Conservation (phyloP, 495 filamentous ascomycete species). For the Aspergillus kassunensis region DNA sequence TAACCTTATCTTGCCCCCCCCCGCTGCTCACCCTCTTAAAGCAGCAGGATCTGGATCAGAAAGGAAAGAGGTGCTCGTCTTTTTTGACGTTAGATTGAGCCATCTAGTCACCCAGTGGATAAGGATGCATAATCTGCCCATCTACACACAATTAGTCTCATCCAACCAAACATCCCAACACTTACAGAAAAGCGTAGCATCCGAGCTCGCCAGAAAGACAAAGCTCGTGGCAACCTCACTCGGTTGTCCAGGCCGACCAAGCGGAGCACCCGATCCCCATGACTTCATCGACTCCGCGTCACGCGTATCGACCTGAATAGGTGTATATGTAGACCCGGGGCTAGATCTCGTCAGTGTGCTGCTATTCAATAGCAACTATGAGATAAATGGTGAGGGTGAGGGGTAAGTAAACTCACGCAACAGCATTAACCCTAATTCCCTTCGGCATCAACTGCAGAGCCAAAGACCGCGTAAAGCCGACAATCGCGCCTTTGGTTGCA, state of each 20-base stretch:
- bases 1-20: too few species aligned
- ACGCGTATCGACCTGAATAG: conserved; percentile 51
- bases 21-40: too few species aligned
- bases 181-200: conserved; percentile 51
- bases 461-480: conserved; percentile 54
- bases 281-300: conserved; percentile 49
- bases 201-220: conserved; percentile 56
- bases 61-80: too few species aligned
- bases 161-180: not conserved
- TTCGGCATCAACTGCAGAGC: conserved; percentile 51
- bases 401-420: conserved; percentile 48
- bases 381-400: not conserved
- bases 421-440: conserved; percentile 61
- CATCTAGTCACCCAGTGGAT: conserved; percentile 36
- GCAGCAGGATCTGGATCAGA: too few species aligned
- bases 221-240: conserved; percentile 60
- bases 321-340: conserved; percentile 56
- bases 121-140: conserved; percentile 52
- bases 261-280: conserved; percentile 32
- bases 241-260: conserved; percentile 55
- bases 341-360: conserved; percentile 14
- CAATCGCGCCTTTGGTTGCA: conserved; percentile 59
- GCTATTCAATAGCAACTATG: not conserved
- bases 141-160: conserved; percentile 20
- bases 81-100: not conserved